Evolutionary conservation across 2,329 filamentous ascomycete species (phyloP).

Genomic region (Cadophora sp.): DNA sequence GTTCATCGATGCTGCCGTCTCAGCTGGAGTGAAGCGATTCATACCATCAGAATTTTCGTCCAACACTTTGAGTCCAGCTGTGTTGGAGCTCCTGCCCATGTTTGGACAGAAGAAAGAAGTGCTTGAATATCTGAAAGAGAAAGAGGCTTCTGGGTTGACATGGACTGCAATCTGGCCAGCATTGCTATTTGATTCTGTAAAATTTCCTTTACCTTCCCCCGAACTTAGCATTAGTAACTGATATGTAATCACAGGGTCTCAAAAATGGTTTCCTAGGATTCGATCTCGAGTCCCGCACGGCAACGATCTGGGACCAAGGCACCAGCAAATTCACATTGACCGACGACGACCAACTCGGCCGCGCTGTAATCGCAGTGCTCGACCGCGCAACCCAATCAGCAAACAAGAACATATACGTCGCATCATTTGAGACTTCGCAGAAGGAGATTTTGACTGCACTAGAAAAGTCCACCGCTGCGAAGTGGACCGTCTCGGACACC

Average conservation of each 20-base stretch:
- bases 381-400: conserved; percentile 43
- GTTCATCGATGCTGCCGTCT: conserved; percentile 61
- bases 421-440: conserved; percentile 45
- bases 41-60: conserved; percentile 61
- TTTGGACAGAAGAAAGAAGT: conserved; percentile 48
- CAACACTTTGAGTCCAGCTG: conserved; percentile 47
- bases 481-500: conserved; percentile 36
- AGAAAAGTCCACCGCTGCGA: conserved; percentile 40
- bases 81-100: conserved; percentile 34
- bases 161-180: conserved; percentile 44
- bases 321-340: conserved; percentile 30
- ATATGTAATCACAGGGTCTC: conserved; percentile 6
- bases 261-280: conserved; percentile 42
- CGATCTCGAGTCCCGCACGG: conserved; percentile 42
- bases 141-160: conserved; percentile 45
- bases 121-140: conserved; percentile 49
- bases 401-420: conserved; percentile 44
- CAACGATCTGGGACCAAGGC: conserved; percentile 42
- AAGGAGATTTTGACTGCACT: conserved; percentile 43
- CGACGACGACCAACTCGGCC: conserved; percentile 41
- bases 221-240: background rate
- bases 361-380: conserved; percentile 44
- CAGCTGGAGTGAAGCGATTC: conserved; percentile 64
- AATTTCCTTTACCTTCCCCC: background rate
- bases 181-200: conserved; percentile 33